phyloP scores from a whole-genome alignment of 345 rosid genomes.

The Rhodamnia rubescens region DNA sequence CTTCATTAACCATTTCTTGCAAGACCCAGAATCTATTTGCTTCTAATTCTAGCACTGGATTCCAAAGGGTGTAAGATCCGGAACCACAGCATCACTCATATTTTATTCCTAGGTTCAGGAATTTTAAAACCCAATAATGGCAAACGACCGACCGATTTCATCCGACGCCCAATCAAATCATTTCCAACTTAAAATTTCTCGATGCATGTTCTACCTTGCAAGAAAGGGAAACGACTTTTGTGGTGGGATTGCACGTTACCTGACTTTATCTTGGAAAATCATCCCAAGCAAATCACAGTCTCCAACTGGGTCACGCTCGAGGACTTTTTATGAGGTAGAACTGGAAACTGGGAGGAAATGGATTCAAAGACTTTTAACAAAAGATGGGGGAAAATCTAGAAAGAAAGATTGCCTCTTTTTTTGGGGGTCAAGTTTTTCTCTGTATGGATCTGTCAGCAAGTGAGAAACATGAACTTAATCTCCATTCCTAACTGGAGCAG shows the following conservation, averaged over 20 bases:
- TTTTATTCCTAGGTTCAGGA: neutral
- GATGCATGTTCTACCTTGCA: constrained; percentile 13
- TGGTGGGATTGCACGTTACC: constrained; percentile 13
- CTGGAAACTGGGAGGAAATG: neutral
- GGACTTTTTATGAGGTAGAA: constrained; percentile 16
- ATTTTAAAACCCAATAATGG: neutral
- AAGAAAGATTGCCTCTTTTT: neutral
- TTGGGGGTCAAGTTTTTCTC: neutral
- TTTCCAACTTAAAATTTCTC: neutral
- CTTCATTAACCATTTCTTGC: constrained; percentile 19
- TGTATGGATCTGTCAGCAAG: neutral
- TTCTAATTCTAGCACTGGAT: constrained; percentile 23
- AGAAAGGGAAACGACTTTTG: constrained; percentile 35
- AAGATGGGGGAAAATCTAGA: neutral
- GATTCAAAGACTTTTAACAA: neutral
- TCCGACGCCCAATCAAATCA: neutral
- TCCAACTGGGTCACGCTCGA: constrained; percentile 24
- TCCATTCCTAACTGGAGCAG: neutral
- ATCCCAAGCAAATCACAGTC: constrained; percentile 6
- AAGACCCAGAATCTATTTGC: constrained; percentile 7
- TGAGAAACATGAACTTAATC: constrained; percentile 1
- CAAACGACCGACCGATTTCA: neutral
- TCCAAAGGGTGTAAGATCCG: constrained; percentile 20
- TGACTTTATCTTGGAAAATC: neutral
- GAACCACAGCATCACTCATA: neutral